Evolutionary conservation across 164 flowering plant species (phyloP).

Genomic region (Taxillus chinensis): DNA sequence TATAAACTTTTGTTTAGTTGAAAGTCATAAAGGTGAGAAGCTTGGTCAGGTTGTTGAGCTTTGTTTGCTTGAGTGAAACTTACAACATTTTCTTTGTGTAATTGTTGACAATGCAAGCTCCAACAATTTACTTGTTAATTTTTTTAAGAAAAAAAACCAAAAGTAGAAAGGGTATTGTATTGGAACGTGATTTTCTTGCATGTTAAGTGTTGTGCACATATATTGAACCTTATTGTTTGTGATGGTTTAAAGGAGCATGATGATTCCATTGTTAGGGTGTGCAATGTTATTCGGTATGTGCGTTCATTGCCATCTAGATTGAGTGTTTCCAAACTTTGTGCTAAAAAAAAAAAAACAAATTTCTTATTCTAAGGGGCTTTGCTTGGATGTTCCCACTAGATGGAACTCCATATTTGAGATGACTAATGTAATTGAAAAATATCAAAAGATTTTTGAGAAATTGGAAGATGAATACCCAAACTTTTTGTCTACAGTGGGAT

Average conservation of each 20-base stretch:
- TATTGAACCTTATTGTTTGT: no score
- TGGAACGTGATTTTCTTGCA: no score
- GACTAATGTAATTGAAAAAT: no score
- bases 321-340: not conserved
- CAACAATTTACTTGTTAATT: not conserved
- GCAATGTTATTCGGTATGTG: not conserved
- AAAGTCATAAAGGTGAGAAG: not conserved
- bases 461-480: slow-evolving; percentile 1
- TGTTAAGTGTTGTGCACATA: no score
- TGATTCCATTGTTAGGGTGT: not conserved
- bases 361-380: no score
- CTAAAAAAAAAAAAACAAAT: no score
- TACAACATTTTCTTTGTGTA: not conserved
- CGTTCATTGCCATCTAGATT: not conserved
- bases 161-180: no score
- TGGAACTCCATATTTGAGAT: no score
- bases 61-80: not conserved
- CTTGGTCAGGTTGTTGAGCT: not conserved
- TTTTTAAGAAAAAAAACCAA: no score
- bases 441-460: not conserved
- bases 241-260: not conserved
- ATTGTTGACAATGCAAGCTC: not conserved
- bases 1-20: no score
- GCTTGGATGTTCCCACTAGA: no score
- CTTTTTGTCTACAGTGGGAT: not conserved